Evolutionary conservation across 2,329 filamentous ascomycete genomes (phyloP).

Genomic region (Verticillium longisporum): DNA sequence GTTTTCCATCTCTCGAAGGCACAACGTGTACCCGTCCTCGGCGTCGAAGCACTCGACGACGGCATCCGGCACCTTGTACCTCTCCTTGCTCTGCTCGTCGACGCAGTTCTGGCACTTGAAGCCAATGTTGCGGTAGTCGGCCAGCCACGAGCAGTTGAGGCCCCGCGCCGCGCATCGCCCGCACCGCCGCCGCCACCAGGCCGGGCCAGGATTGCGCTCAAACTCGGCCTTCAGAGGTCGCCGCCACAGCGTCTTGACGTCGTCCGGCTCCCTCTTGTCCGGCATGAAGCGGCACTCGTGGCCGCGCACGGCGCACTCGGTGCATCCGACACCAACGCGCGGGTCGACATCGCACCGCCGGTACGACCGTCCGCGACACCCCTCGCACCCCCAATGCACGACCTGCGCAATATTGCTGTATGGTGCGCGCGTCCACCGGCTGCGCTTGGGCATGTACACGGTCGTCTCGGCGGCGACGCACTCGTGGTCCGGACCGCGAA

Average conservation of each 20-base stretch:
- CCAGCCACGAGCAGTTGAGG: constrained; percentile 3
- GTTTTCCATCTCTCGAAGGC: not conserved
- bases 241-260: constrained; percentile 2
- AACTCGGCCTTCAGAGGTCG: constrained; percentile 5
- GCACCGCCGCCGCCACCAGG: constrained; percentile 15
- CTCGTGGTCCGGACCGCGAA: not conserved
- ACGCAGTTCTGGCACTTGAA: not conserved
- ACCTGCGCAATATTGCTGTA: constrained; percentile 1
- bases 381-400: constrained; percentile 4
- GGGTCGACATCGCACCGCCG: constrained; percentile 8
- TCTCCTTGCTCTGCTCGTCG: not conserved
- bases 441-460: constrained; percentile 7
- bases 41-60: not conserved
- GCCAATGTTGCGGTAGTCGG: not conserved
- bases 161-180: constrained; percentile 10
- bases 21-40: not conserved
- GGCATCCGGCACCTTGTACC: not conserved
- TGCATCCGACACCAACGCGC: constrained; percentile 7
- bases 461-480: not conserved
- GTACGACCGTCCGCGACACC: not conserved
- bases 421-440: constrained; percentile 5
- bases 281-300: not conserved
- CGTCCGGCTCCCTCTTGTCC: not conserved
- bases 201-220: constrained; percentile 3
- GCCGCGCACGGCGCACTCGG: constrained; percentile 1